Evolutionary conservation across 1,139 yeast species (phyloP).

Genomic region (Candida sanyaensis): DNA sequence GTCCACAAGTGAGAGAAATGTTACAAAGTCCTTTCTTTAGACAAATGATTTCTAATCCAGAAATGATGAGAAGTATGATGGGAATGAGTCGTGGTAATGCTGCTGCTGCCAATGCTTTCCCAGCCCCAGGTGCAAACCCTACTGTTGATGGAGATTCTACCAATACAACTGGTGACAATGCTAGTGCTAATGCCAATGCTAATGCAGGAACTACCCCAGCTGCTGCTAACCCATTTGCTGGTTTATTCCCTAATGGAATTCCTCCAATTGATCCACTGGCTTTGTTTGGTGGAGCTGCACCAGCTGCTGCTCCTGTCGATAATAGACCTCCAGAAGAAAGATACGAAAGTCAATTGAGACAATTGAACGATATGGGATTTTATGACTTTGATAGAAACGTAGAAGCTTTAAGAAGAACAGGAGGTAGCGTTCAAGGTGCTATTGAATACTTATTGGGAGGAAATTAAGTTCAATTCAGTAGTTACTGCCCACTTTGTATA

Average conservation of each 20-base stretch:
- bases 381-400: constrained; percentile 91
- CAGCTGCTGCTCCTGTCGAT: constrained; percentile 54
- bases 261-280: constrained; percentile 45
- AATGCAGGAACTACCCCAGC: too few species aligned
- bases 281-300: constrained; percentile 45
- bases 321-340: constrained; percentile 95
- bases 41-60: constrained; percentile 84
- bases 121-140: constrained; percentile 18
- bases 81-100: constrained; percentile 56
- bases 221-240: constrained; percentile 56
- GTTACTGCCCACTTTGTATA: neutral
- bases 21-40: constrained; percentile 83
- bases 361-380: constrained; percentile 95
- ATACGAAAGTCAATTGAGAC: constrained; percentile 86
- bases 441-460: constrained; percentile 69
- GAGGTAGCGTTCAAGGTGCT: constrained; percentile 98
- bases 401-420: constrained; percentile 88
- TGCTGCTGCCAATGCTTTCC: too few species aligned
- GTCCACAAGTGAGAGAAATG: constrained; percentile 86
- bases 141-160: constrained; percentile 21
- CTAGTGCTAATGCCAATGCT: too few species aligned
- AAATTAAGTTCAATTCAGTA: constrained; percentile 3
- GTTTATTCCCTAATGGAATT: constrained; percentile 41
- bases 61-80: constrained; percentile 81
- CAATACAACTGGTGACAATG: constrained; percentile 35